These are phyloP conservation scores for Ustilago lituana DNA, from an alignment of 1,284 basidiomycete genomes.

Conservation along the genomic window DNA sequence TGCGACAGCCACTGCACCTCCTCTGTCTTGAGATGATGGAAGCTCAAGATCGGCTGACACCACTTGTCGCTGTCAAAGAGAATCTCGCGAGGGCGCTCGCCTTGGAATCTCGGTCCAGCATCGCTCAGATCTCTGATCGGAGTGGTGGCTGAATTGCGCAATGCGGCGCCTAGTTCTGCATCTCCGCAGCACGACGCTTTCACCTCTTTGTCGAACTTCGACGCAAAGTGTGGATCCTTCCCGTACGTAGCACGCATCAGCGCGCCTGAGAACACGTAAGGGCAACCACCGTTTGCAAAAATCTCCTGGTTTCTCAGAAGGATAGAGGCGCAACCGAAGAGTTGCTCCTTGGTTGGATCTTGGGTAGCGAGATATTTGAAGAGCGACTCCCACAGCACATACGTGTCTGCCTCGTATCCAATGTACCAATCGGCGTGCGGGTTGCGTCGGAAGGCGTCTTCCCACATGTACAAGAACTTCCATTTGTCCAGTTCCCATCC, in stretches of 20 bases:
- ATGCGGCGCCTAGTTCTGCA: conserved; percentile 33
- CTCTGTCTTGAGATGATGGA: conserved; percentile 30
- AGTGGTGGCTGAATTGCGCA: conserved; percentile 14
- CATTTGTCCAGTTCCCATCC: conserved; percentile 40
- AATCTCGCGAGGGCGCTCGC: conserved; percentile 19
- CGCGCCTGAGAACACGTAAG: conserved; percentile 30
- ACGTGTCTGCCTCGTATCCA: conserved; percentile 42
- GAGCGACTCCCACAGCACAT: conserved; percentile 28
- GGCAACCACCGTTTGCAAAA: conserved; percentile 38
- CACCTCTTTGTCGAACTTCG: conserved; percentile 19
- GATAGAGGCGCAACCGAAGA: conserved; percentile 26
- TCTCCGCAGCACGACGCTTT: conserved; percentile 35
- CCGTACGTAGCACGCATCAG: conserved; percentile 36
- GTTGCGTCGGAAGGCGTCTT: conserved; percentile 22
- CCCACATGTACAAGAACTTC: conserved; percentile 47
- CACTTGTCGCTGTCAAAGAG: conserved; percentile 20
- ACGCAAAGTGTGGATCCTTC: conserved; percentile 14
- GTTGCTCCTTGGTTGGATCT: conserved; percentile 10
- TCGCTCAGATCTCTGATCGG: conserved; percentile 12
- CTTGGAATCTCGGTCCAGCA: conserved; percentile 20
- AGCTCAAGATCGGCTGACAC: conserved; percentile 28
- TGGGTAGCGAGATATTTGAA: conserved; percentile 23
- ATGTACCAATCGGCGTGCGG: conserved; percentile 37
- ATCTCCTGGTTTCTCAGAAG: conserved; percentile 17
- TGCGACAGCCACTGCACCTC: conserved; percentile 4